Base-by-base conservation (phyloP, 495 filamentous ascomycete genomes). In the Annulohypoxylon bovei region DNA sequence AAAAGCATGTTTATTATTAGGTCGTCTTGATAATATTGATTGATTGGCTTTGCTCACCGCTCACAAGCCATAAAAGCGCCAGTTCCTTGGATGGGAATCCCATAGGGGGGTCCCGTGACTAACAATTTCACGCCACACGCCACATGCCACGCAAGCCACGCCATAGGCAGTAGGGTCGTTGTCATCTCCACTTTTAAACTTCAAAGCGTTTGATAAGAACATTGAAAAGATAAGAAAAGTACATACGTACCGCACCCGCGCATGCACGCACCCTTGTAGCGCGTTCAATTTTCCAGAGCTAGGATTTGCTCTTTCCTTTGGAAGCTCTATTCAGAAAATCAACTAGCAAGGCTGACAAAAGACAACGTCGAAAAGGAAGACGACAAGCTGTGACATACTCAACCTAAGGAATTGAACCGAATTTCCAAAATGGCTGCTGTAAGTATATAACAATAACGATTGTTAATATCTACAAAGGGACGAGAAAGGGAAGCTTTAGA, bases 401-500 rank as follows among this genome's bases (percentile, higher is more conserved):
- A 14, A 28, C 44, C 27, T 6, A 11, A 27, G 9, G 12, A 69
- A 66, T 59, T 55, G 18, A 58, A 67, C 2, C 16, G 6, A 47
- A 9, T 54, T 58, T 37, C 16, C 39, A 70, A 56, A 22, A 73
- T 73, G 71, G 56, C 71, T 67, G 67, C 71, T 62, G 71, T 73
- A 73, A 70, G 71, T 70, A 50, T 2, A n/a, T 6, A 2, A 46
- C 16, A 11, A 11, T 27, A 33, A 3, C 6, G 23, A 23, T 67
- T 62, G 67, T 62, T 35, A 60, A 35, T 56, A 50, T 33, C 32
- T 54, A 54, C 20, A 35, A 54, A 39, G 6, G 8, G 30, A 12
- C 20, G 23, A 62, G n/a, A 52, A 52, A 35, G 52, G 22, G 47
- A n/a, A 60, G 35, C 50, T 67, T 39, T 4, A 11, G 50, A 46